These are phyloP conservation scores for Echria macrotheca DNA, from an alignment of 495 filamentous ascomycete species.

Conservation along the genomic window DNA sequence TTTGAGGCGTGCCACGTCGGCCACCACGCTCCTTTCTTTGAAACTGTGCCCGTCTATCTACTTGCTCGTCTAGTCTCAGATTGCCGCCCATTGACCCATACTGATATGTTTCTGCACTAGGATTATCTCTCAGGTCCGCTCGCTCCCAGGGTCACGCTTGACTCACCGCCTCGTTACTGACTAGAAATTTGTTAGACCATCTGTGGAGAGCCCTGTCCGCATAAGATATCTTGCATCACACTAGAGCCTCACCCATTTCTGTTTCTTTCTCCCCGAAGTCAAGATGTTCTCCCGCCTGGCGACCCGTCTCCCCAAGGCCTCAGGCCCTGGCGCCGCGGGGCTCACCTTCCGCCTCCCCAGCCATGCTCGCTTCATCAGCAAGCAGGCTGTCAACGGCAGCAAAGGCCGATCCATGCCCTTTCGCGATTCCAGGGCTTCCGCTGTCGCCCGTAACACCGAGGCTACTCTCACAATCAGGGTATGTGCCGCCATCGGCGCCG, in stretches of 20 bases:
- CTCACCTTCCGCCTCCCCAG: constrained; percentile 27
- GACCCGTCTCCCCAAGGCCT: constrained; percentile 46
- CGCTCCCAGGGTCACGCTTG: constrained; percentile 20
- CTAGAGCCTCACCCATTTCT: constrained; percentile 15
- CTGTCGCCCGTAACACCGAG: constrained; percentile 57
- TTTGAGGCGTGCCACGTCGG: neutral
- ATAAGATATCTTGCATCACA: constrained; percentile 26
- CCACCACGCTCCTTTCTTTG: neutral
- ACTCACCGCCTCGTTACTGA: constrained; percentile 44
- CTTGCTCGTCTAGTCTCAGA: neutral
- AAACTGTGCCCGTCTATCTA: neutral
- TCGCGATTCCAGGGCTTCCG: constrained; percentile 42
- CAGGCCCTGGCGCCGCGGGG: constrained; percentile 34
- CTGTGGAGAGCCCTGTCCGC: constrained; percentile 82
- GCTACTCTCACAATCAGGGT: constrained; percentile 94
- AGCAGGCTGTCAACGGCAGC: constrained; percentile 51
- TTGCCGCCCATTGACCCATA: constrained; percentile 10
- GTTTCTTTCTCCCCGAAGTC: constrained; percentile 18
- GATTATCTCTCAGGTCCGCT: constrained; percentile 89
- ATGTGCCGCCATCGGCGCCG: no score
- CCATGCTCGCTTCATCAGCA: constrained; percentile 50
- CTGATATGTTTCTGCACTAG: constrained; percentile 46
- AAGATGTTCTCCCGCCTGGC: constrained; percentile 68
- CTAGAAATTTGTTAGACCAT: constrained; percentile 60
- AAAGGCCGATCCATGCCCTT: constrained; percentile 54